Percentiles rank a stretch among this genome's conserved stretches.
Evolutionary conservation across 2,329 filamentous ascomycete genomes (phyloP).

Genomic region (Epichloe gansuensis): DNA sequence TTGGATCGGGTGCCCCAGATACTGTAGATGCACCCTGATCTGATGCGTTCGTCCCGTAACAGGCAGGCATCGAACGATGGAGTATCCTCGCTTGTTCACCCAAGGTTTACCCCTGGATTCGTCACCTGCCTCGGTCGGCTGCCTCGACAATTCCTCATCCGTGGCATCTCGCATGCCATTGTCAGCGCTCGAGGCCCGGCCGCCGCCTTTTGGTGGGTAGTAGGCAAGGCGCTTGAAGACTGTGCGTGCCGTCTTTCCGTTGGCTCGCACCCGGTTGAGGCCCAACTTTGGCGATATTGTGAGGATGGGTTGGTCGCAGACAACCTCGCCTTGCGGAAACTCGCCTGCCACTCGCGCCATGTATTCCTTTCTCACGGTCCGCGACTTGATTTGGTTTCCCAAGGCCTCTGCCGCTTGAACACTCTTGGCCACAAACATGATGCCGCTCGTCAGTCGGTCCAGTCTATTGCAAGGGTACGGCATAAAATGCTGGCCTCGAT

Average conservation of each 20-base stretch:
- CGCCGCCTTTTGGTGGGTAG: slow-evolving; percentile 45
- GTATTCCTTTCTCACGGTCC: slow-evolving; percentile 91
- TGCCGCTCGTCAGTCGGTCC: slow-evolving; percentile 83
- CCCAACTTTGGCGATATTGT: slow-evolving; percentile 91
- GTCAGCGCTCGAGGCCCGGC: slow-evolving; percentile 11
- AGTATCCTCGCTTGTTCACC: slow-evolving; percentile 63
- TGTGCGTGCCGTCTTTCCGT: slow-evolving; percentile 78
- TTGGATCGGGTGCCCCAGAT: slow-evolving; percentile 84
- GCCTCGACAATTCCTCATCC: slow-evolving; percentile 13
- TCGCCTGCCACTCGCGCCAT: slow-evolving; percentile 79
- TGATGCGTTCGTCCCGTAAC: slow-evolving; percentile 93
- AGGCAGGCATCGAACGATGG: slow-evolving; percentile 85
- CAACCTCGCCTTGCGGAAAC: slow-evolving; percentile 81
- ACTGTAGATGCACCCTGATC: slow-evolving; percentile 87
- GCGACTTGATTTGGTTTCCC: slow-evolving; percentile 59
- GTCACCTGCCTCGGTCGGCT: slow-evolving; percentile 8
- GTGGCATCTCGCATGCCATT: not conserved
- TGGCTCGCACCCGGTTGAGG: slow-evolving; percentile 85
- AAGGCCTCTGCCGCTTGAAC: slow-evolving; percentile 66
- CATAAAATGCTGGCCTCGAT: slow-evolving; percentile 43
- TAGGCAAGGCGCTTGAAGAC: slow-evolving; percentile 91
- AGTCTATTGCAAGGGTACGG: slow-evolving; percentile 77
- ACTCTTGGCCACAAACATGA: slow-evolving; percentile 96
- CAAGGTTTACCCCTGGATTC: slow-evolving; percentile 21
- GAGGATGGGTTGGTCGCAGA: slow-evolving; percentile 88